Base-by-base conservation (phyloP, 768 basidiomycete genomes). In the Kwoniella pini region DNA sequence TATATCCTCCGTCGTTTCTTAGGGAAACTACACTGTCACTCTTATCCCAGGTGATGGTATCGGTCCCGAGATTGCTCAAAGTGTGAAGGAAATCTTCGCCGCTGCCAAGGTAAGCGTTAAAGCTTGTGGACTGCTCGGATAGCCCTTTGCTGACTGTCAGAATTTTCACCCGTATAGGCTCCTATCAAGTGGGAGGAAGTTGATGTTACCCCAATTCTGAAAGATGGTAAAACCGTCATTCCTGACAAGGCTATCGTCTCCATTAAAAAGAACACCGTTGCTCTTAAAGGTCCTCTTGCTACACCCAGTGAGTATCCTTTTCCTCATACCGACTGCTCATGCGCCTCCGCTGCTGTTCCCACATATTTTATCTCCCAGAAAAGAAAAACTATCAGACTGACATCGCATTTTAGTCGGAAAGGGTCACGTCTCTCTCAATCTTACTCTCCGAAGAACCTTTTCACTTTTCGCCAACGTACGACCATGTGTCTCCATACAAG, bases 141-240 rank as follows among this genome's bases (percentile, higher is more conserved):
- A n/a, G n/a, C n/a, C n/a, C n/a, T n/a, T n/a, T n/a, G n/a, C n/a
- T n/a, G n/a, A n/a, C n/a, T n/a, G n/a, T n/a, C n/a, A n/a, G n/a
- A n/a, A n/a, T n/a, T n/a, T n/a, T n/a, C n/a, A n/a, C n/a, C n/a
- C n/a, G n/a, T 13, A 31, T 61, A 95, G 92, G 95, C 96, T 24
- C 96, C 96, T 44, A 96, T 99, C 72, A 85, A 91, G 81, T 99
- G 96, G 96, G 96, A 99, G 79, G 96, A 98, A 81, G 95, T 97
- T 79, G 90, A 88, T 77, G 96, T 99, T 48, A 88, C 91, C 6
- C 96, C 96, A 12, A 85, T 95, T 54, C 82, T 97, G 60, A 91
- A 92, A 80, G 88, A 87, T 60, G 96, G 96, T 50, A 96, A 97
- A 83, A 96, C 93, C 49, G 91, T 91, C 62, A 98, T 99, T 75